These are phyloP conservation scores for Colletotrichum sp. DNA, from an alignment of 2,329 filamentous ascomycete genomes.

Conservation along the genomic window DNA sequence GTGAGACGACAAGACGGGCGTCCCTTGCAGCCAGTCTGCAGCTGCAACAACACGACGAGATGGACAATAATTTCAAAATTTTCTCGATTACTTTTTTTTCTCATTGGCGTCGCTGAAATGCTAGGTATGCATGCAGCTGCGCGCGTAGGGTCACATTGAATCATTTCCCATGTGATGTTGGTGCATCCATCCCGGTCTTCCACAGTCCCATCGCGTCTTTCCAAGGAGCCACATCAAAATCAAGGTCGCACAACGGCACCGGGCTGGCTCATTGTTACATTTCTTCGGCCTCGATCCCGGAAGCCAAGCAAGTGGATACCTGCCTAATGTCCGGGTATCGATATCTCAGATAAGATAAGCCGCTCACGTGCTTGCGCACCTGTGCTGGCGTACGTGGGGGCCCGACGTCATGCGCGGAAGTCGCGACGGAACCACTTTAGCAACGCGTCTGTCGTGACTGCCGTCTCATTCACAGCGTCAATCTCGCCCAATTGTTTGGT, in stretches of 20 bases:
- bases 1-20: neutral
- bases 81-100: neutral
- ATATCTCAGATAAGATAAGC: neutral
- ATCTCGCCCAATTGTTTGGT: neutral
- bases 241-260: neutral
- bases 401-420: neutral
- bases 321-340: neutral
- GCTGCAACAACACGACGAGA: neutral
- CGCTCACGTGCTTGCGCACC: constrained; percentile 1
- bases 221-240: neutral
- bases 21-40: neutral
- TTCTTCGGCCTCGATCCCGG: neutral
- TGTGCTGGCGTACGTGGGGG: neutral
- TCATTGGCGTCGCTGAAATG: neutral
- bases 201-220: neutral
- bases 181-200: neutral
- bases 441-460: constrained; percentile 5
- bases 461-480: neutral
- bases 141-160: neutral
- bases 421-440: constrained; percentile 10
- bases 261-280: neutral
- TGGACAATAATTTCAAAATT: neutral
- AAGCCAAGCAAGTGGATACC: neutral
- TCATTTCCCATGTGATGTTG: constrained; percentile 1
- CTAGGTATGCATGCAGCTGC: neutral